phyloP scores from a whole-genome alignment of 139 green algal species.

The Klebsormidium nitens region DNA sequence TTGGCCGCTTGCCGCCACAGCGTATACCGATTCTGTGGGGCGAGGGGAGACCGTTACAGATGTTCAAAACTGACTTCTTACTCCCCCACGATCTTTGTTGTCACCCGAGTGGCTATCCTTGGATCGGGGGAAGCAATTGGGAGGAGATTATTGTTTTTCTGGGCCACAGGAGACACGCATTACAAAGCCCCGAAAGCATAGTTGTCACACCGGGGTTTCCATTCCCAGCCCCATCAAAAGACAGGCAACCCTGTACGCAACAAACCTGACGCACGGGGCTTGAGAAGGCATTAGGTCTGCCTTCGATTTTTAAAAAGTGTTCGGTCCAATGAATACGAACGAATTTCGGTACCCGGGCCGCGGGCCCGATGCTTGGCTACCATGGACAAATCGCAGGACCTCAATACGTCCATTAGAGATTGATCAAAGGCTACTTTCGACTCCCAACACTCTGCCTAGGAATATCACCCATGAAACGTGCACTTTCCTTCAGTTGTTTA shows the following conservation, averaged over 20 bases:
- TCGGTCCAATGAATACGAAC: no score
- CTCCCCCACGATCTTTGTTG: no score
- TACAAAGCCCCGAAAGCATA: no score
- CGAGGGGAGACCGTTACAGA: neutral
- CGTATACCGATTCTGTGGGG: constrained; percentile 20
- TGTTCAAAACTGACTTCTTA: neutral
- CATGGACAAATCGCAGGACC: no score
- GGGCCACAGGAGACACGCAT: constrained; percentile 2
- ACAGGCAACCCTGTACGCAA: no score
- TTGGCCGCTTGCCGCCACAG: constrained; percentile 15
- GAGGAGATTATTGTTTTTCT: neutral
- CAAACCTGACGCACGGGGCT: no score
- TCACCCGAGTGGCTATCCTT: neutral
- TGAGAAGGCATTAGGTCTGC: no score
- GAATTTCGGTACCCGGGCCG: no score
- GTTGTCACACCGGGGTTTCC: no score
- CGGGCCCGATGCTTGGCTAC: no score
- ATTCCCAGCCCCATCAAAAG: no score
- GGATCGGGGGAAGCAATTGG: neutral
- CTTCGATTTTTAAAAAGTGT: no score
- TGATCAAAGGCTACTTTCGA: neutral
- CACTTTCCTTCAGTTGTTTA: neutral
- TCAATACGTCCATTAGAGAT: neutral
- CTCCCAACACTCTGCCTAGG: neutral
- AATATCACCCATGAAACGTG: neutral